Evolutionary conservation across 352 stramenopile genomes (phyloP).

Genomic region (Phytophthora parvispora): DNA sequence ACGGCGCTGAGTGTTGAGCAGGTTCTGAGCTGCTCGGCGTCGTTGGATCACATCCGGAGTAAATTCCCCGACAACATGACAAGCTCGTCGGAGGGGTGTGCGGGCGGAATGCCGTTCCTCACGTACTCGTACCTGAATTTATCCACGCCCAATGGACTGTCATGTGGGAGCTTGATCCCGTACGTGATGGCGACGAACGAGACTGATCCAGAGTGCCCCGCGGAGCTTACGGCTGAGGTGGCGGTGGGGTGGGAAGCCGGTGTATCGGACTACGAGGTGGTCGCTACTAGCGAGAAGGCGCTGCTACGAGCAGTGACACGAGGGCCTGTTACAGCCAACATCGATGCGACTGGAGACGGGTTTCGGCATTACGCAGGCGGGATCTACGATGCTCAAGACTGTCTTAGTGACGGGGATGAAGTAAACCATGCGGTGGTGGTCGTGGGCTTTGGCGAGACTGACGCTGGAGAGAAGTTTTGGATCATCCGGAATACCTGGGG

Average conservation of each 20-base stretch:
- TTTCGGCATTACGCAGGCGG: slow-evolving; percentile 89
- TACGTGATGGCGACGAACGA: slow-evolving; percentile 86
- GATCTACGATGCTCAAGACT: slow-evolving; percentile 89
- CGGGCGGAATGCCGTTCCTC: slow-evolving; percentile 92
- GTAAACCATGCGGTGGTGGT: slow-evolving; percentile 92
- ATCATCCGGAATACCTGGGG: slow-evolving; percentile 93
- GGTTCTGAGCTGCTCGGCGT: slow-evolving; percentile 80
- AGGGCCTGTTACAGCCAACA: slow-evolving; percentile 82
- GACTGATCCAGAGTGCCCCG: slow-evolving; percentile 50
- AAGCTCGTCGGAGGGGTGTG: slow-evolving; percentile 85
- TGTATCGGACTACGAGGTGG: slow-evolving; percentile 63
- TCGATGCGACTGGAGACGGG: slow-evolving; percentile 77
- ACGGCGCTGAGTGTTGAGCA: slow-evolving; percentile 87
- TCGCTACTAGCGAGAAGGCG: slow-evolving; percentile 63
- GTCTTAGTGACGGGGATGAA: slow-evolving; percentile 73
- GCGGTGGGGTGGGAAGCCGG: slow-evolving; percentile 60
- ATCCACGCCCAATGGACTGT: slow-evolving; percentile 70
- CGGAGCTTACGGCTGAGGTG: slow-evolving; percentile 38
- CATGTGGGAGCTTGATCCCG: slow-evolving; percentile 71
- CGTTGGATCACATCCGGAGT: slow-evolving; percentile 80
- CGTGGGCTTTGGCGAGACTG: slow-evolving; percentile 86
- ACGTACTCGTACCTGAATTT: slow-evolving; percentile 89
- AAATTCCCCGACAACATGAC: slow-evolving; percentile 79
- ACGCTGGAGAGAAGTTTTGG: slow-evolving; percentile 85
- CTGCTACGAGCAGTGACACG: slow-evolving; percentile 69